phyloP scores from a whole-genome alignment of 257 asterid species.

The Petunia axillaris region DNA sequence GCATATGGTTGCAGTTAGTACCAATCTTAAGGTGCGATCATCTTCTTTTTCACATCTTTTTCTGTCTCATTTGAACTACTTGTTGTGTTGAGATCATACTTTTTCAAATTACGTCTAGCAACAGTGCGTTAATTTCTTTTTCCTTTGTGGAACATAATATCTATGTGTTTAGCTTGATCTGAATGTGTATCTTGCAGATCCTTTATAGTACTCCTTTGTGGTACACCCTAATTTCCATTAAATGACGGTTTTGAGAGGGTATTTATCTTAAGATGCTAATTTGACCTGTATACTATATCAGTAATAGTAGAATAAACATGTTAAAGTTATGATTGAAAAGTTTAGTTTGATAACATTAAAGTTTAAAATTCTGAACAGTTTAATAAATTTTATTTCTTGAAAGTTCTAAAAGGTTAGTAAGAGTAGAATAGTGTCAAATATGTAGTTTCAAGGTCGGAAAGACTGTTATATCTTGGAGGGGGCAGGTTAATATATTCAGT shows the following conservation, averaged over 20 bases:
- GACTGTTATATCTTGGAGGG: background rate
- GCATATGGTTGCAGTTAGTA: slow-evolving; percentile 99
- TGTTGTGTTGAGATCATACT: slow-evolving; percentile 29
- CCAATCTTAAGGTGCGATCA: slow-evolving; percentile 73
- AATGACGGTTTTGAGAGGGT: background rate
- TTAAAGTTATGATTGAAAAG: background rate
- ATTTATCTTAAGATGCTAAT: background rate
- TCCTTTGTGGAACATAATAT: slow-evolving; percentile 4
- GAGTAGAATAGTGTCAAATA: background rate
- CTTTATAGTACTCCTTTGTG: background rate
- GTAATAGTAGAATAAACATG: background rate
- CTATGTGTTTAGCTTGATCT: slow-evolving; percentile 1
- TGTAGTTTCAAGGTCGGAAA: background rate
- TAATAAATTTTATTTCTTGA: slow-evolving; percentile 9
- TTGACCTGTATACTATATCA: background rate
- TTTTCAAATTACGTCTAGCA: slow-evolving; percentile 27
- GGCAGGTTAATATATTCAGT: background rate
- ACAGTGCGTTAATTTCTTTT: background rate
- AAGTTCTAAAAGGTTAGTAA: background rate
- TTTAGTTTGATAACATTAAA: background rate
- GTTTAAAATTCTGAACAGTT: background rate
- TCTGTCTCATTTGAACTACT: slow-evolving; percentile 21
- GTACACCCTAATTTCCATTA: background rate
- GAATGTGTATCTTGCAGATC: slow-evolving; percentile 10
- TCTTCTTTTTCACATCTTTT: slow-evolving; percentile 32